A percentile compares a stretch with the other conserved stretches of the same genome.
phyloP scores from a whole-genome alignment of 768 basidiomycete species.

The Tulasnella sp. region DNA sequence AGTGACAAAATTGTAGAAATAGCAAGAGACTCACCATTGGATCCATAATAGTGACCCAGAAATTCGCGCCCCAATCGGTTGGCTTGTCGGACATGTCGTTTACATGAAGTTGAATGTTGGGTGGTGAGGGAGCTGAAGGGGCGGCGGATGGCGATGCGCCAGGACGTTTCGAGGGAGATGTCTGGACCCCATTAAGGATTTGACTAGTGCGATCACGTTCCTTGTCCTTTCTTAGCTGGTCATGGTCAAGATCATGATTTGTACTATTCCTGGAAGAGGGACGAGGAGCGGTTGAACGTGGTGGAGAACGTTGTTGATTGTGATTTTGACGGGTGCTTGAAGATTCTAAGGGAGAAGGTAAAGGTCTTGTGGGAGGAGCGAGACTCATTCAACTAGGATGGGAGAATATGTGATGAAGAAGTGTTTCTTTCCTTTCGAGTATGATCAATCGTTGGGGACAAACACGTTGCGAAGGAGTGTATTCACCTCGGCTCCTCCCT shows the following conservation, averaged over 20 bases:
- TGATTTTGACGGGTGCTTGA: slow-evolving; percentile 1
- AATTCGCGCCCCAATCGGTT: slow-evolving; percentile 68
- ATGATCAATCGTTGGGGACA: too few relatives aligned
- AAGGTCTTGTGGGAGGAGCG: slow-evolving; percentile 8
- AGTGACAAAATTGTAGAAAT: background rate
- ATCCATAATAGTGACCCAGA: slow-evolving; percentile 90
- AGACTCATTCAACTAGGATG: too few relatives aligned
- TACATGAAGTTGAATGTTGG: background rate
- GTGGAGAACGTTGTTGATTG: background rate
- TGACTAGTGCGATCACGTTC: background rate
- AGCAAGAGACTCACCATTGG: slow-evolving; percentile 50
- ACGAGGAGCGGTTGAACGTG: background rate
- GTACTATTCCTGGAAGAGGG: background rate
- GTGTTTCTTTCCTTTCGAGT: too few relatives aligned
- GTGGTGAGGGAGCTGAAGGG: background rate
- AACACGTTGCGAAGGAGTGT: too few relatives aligned
- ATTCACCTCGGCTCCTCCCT: too few relatives aligned
- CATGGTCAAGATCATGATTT: background rate
- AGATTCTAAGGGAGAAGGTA: slow-evolving; percentile 9
- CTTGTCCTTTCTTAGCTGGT: background rate
- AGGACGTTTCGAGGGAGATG: background rate
- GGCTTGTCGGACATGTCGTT: slow-evolving; percentile 4
- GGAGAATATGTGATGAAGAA: too few relatives aligned
- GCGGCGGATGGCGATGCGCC: background rate
- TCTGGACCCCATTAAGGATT: background rate